Conservation (phyloP, 2,329 filamentous ascomycete species). For the Penicillium crustosum region DNA sequence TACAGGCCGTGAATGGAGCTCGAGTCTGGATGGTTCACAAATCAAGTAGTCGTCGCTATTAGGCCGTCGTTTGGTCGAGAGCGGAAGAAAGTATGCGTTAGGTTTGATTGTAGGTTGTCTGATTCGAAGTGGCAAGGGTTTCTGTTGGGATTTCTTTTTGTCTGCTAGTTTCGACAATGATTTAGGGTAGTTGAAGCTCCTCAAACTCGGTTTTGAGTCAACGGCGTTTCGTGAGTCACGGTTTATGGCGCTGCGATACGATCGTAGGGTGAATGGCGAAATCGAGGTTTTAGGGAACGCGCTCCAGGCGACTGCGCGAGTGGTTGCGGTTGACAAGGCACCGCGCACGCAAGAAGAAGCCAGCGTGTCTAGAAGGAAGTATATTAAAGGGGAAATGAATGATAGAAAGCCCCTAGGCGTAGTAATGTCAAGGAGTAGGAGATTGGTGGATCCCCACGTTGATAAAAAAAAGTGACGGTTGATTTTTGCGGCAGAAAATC, state of each 20-base stretch:
- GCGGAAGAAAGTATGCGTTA: constrained; percentile 10
- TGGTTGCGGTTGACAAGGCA: constrained; percentile 31
- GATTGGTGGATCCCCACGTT: neutral
- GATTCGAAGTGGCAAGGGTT: constrained; percentile 1
- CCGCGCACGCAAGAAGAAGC: constrained; percentile 35
- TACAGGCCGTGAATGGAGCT: constrained; percentile 5
- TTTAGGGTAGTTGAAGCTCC: neutral
- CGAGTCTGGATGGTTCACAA: constrained; percentile 22
- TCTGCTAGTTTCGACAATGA: neutral
- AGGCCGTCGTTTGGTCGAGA: neutral
- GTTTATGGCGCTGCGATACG: constrained; percentile 9
- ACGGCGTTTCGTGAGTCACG: neutral
- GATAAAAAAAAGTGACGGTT: neutral
- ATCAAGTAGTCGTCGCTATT: constrained; percentile 23
- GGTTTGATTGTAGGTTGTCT: constrained; percentile 10
- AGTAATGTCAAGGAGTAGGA: neutral
- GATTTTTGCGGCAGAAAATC: constrained; percentile 3
- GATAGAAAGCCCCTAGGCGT: neutral
- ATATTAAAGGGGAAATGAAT: neutral
- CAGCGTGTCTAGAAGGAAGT: constrained; percentile 32
- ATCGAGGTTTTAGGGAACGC: constrained; percentile 12
- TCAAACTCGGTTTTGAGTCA: neutral
- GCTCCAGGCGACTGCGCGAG: constrained; percentile 24
- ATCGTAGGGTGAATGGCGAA: constrained; percentile 11
- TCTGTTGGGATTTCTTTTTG: neutral